Evolutionary conservation across 1,284 basidiomycete species (phyloP).

Genomic region (Irpex sp.): DNA sequence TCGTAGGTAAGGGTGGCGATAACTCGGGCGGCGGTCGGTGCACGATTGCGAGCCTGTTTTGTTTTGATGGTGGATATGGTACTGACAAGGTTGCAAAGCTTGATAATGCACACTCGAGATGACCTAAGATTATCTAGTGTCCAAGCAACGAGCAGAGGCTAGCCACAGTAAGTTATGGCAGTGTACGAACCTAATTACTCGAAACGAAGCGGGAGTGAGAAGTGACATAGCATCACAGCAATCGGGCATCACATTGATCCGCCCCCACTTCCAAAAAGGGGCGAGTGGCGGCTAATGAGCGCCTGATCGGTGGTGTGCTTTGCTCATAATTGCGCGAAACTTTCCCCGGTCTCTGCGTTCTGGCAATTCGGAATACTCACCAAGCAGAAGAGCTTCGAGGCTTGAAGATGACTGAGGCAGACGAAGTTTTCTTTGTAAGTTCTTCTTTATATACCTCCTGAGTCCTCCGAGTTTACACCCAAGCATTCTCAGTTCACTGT

Average conservation of each 20-base stretch:
- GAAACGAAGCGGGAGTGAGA: not conserved
- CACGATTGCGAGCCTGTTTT: not conserved
- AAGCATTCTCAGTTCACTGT: too few relatives aligned
- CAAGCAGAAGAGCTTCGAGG: not conserved
- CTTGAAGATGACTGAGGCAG: not conserved
- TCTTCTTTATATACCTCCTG: not conserved
- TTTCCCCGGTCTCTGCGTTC: not conserved
- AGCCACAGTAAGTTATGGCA: not conserved
- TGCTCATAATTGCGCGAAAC: conserved; percentile 1
- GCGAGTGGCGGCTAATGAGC: not conserved
- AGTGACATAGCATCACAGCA: not conserved
- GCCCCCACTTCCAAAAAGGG: not conserved
- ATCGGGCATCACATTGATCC: not conserved
- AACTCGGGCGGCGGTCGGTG: not conserved
- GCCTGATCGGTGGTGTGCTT: not conserved
- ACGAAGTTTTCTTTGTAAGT: not conserved
- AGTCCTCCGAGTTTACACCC: too few relatives aligned
- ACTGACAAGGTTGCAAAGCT: not conserved
- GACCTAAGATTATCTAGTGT: not conserved
- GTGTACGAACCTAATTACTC: not conserved
- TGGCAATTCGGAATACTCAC: not conserved
- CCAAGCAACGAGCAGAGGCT: not conserved
- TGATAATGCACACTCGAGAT: not conserved
- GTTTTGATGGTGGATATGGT: not conserved
- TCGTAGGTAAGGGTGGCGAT: not conserved